Conservation (phyloP, 441 rosid genomes). For the Adansonia madagascariensis region DNA sequence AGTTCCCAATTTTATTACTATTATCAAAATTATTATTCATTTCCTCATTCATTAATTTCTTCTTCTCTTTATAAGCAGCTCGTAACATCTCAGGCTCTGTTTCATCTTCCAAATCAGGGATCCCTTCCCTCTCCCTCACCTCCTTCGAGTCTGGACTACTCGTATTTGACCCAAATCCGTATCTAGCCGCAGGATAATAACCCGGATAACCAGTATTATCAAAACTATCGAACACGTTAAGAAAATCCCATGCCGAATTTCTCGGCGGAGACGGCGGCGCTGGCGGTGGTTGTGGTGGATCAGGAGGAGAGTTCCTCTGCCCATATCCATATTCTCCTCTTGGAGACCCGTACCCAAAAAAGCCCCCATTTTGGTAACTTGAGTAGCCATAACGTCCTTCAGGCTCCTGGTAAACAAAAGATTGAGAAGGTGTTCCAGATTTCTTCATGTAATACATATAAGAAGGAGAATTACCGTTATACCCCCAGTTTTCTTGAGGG, state of each 20-base stretch:
- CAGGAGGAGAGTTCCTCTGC: constrained; percentile 31
- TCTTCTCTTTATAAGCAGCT: constrained; percentile 44
- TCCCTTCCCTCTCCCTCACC: constrained; percentile 93
- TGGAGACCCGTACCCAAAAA: constrained; percentile 57
- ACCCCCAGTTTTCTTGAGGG: constrained; percentile 46
- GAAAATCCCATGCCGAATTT: constrained; percentile 76
- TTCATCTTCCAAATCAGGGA: constrained; percentile 93
- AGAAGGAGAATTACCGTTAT: constrained; percentile 31
- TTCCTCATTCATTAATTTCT: constrained; percentile 34
- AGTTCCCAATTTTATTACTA: constrained; percentile 35
- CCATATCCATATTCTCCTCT: constrained; percentile 32
- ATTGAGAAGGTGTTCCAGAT: constrained; percentile 64
- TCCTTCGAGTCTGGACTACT: constrained; percentile 93
- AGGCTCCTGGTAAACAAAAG: constrained; percentile 73
- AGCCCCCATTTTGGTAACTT: constrained; percentile 49
- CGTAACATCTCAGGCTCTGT: constrained; percentile 60
- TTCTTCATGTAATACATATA: constrained; percentile 73
- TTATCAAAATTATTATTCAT: neutral
- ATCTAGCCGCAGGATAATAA: constrained; percentile 35
- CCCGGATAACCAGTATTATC: constrained; percentile 52
- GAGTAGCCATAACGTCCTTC: constrained; percentile 48
- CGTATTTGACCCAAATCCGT: constrained; percentile 56
- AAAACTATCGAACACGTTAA: constrained; percentile 70
- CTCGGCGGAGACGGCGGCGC: constrained; percentile 81
- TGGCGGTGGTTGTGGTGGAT: constrained; percentile 58